These are phyloP conservation scores for Saturnispora gosingensis DNA, from an alignment of 805 yeast species.

Conservation along the genomic window DNA sequence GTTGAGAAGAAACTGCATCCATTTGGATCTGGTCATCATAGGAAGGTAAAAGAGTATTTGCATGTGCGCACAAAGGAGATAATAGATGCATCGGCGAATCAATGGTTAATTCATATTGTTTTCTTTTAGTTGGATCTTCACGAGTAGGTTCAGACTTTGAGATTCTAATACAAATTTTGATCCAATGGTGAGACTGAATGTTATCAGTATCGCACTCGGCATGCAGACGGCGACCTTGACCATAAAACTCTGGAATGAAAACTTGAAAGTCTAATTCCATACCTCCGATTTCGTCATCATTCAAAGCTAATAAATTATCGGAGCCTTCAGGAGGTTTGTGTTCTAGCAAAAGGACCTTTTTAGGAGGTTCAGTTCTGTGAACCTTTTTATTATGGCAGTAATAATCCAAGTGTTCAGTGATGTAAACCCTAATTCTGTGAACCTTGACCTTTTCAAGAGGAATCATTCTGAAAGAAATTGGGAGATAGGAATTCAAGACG, in stretches of 20 bases:
- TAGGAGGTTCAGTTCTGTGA: conserved; percentile 85
- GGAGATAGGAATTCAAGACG: conserved; percentile 73
- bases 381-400: conserved; percentile 79
- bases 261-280: conserved; percentile 80
- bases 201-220: conserved; percentile 78
- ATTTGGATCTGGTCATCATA: conserved; percentile 32
- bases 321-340: conserved; percentile 52
- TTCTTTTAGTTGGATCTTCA: conserved; percentile 44
- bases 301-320: conserved; percentile 38
- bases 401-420: conserved; percentile 87
- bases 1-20: conserved; percentile 2
- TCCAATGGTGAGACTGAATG: conserved; percentile 92
- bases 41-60: conserved; percentile 68
- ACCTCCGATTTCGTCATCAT: conserved; percentile 48
- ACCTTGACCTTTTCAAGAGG: conserved; percentile 83
- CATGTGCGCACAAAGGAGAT: conserved; percentile 70
- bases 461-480: conserved; percentile 72
- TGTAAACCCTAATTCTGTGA: conserved; percentile 75
- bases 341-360: conserved; percentile 72
- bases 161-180: conserved; percentile 76
- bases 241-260: conserved; percentile 66
- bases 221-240: conserved; percentile 50
- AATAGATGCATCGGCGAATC: conserved; percentile 89
- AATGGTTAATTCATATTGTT: conserved; percentile 88
- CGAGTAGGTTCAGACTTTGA: conserved; percentile 53